Evolutionary conservation across 768 basidiomycete genomes (phyloP).

Genomic region (Tulasnella sp.): DNA sequence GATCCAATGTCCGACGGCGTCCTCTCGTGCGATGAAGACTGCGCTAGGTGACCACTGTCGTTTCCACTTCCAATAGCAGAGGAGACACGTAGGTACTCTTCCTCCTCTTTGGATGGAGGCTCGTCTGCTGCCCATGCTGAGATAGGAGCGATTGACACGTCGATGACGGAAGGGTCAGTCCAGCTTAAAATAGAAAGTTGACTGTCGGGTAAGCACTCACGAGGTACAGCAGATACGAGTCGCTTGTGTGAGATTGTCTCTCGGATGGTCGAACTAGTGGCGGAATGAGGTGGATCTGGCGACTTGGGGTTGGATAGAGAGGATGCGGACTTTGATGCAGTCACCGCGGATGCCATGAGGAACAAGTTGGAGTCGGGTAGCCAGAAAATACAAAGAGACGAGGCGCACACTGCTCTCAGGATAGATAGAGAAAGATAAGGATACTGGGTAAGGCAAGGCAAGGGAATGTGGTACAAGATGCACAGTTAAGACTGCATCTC

Average conservation of each 20-base stretch:
- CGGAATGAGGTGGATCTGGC: neutral
- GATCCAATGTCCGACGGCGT: slow-evolving; percentile 39
- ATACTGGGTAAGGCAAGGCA: too few species aligned
- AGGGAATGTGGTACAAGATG: too few species aligned
- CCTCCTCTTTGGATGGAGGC: slow-evolving; percentile 55
- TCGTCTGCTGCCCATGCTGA: slow-evolving; percentile 79
- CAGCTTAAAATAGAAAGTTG: neutral
- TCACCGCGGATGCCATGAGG: too few species aligned
- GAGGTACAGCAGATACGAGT: slow-evolving; percentile 1
- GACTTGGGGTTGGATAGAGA: neutral
- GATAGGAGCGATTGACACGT: neutral
- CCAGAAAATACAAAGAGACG: too few species aligned
- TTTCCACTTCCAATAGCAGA: slow-evolving; percentile 21
- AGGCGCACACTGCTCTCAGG: too few species aligned
- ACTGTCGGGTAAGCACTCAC: neutral
- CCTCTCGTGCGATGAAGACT: slow-evolving; percentile 35
- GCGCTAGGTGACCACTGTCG: slow-evolving; percentile 24
- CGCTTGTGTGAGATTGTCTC: neutral
- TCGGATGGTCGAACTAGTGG: neutral
- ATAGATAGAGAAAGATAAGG: too few species aligned
- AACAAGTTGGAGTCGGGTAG: too few species aligned
- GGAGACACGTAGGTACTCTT: slow-evolving; percentile 26
- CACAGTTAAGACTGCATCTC: too few species aligned
- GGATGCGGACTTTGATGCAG: too few species aligned
- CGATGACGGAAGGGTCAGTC: slow-evolving; percentile 5